phyloP scores from a whole-genome alignment of 2,329 filamentous ascomycete species.

The Macrophomina pseudophaseolina region DNA sequence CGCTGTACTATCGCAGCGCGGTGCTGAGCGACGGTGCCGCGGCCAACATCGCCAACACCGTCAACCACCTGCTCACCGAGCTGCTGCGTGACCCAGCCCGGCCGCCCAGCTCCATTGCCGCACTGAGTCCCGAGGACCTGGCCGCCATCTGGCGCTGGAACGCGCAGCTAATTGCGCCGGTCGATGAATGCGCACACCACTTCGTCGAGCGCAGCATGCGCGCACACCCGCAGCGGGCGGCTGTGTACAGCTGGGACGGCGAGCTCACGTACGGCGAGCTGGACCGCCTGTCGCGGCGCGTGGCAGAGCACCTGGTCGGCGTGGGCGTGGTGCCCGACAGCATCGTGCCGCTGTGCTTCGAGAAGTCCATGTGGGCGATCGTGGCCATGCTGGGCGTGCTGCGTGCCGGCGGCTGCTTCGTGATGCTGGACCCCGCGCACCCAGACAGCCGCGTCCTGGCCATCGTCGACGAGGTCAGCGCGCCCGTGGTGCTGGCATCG shows the following conservation, averaged over 20 bases:
- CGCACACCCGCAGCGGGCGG: background rate
- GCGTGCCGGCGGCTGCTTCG: conserved; percentile 36
- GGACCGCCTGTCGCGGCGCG: background rate
- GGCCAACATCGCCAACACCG: too few species aligned
- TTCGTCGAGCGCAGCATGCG: background rate
- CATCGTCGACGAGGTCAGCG: background rate
- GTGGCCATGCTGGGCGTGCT: conserved; percentile 46
- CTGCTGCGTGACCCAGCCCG: too few species aligned
- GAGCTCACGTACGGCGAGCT: background rate
- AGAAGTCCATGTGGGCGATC: conserved; percentile 43
- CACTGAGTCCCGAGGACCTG: too few species aligned
- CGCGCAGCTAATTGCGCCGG: too few species aligned
- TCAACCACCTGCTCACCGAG: too few species aligned
- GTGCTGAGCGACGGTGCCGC: too few species aligned
- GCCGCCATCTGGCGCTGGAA: too few species aligned
- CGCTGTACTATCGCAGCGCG: too few species aligned
- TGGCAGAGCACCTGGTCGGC: background rate
- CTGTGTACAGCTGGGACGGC: background rate
- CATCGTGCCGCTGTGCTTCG: conserved; percentile 30
- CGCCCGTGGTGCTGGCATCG: background rate
- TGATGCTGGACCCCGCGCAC: conserved; percentile 1
- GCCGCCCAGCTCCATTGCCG: too few species aligned
- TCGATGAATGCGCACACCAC: background rate
- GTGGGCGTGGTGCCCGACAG: background rate
- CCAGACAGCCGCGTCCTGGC: background rate